These are phyloP conservation scores for Neoboletus magnificus DNA, from an alignment of 768 basidiomycete genomes.

Conservation along the genomic window DNA sequence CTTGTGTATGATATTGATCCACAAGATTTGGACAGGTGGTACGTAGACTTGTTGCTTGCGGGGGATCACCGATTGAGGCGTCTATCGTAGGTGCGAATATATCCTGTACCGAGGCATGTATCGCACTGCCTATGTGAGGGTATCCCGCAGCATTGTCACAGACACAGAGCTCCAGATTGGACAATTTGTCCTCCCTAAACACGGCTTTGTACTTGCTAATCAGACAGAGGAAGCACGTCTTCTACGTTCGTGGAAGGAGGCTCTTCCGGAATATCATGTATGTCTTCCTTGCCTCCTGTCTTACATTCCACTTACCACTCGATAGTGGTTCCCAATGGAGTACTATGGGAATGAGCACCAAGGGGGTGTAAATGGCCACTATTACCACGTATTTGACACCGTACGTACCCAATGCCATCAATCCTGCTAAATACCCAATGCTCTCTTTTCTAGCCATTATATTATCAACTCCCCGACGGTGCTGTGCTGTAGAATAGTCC, in stretches of 20 bases:
- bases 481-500: slow-evolving; percentile 35
- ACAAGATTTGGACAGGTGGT: slow-evolving; percentile 72
- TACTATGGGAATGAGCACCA: slow-evolving; percentile 55
- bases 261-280: slow-evolving; percentile 62
- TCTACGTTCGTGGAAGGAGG: slow-evolving; percentile 61
- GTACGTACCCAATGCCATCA: slow-evolving; percentile 36
- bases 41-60: slow-evolving; percentile 8
- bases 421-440: not conserved
- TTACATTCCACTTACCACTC: not conserved
- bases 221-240: slow-evolving; percentile 64
- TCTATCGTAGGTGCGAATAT: slow-evolving; percentile 74
- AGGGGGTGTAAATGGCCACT: slow-evolving; percentile 67
- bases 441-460: slow-evolving; percentile 41
- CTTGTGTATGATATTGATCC: slow-evolving; percentile 75
- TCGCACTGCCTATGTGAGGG: slow-evolving; percentile 75
- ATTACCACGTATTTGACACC: slow-evolving; percentile 74
- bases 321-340: slow-evolving; percentile 73
- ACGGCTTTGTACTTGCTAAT: slow-evolving; percentile 51
- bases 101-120: slow-evolving; percentile 81
- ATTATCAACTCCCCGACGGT: slow-evolving; percentile 47
- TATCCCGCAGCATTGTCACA: slow-evolving; percentile 80
- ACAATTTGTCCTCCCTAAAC: slow-evolving; percentile 72
- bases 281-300: slow-evolving; percentile 21
- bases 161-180: slow-evolving; percentile 91
- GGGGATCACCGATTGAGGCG: not conserved